Conservation (phyloP, 306 rosid species). For the Calophaca sinica region DNA sequence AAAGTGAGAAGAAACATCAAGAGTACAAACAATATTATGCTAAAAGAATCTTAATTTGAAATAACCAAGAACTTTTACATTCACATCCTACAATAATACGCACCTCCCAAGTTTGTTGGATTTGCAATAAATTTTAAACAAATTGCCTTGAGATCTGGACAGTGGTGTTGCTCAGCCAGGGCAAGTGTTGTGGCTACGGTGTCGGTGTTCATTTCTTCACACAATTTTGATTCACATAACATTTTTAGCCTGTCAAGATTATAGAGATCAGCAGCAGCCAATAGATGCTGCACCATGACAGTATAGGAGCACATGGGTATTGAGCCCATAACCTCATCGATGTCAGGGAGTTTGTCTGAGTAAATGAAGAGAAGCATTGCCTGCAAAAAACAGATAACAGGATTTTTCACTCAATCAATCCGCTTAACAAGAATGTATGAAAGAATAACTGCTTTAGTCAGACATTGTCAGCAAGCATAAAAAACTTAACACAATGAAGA, state of each 20-base stretch:
- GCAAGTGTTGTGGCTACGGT: constrained; percentile 78
- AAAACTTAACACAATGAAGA: constrained; percentile 8
- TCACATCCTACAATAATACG: constrained; percentile 52
- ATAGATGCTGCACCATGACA: constrained; percentile 86
- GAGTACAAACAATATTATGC: constrained; percentile 31
- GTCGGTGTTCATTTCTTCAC: constrained; percentile 70
- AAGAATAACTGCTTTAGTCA: constrained; percentile 20
- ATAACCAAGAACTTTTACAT: constrained; percentile 46
- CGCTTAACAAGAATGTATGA: constrained; percentile 28
- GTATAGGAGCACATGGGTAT: constrained; percentile 61
- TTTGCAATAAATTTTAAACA: constrained; percentile 79
- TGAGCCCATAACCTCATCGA: constrained; percentile 68
- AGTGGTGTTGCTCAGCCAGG: constrained; percentile 81
- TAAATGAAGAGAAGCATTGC: constrained; percentile 87
- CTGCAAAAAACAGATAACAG: constrained; percentile 54
- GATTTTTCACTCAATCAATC: constrained; percentile 17
- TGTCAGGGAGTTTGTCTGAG: constrained; percentile 70
- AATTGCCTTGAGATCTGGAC: constrained; percentile 76
- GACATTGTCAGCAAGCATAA: constrained; percentile 30
- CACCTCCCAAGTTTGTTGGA: constrained; percentile 83
- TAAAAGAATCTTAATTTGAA: constrained; percentile 37
- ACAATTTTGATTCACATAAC: constrained; percentile 78
- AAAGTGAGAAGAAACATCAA: constrained; percentile 26
- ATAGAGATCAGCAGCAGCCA: constrained; percentile 86
- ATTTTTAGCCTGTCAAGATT: constrained; percentile 77